These are phyloP conservation scores for Eucalyptus cloeziana DNA, from an alignment of 345 rosid genomes.

Conservation along the genomic window DNA sequence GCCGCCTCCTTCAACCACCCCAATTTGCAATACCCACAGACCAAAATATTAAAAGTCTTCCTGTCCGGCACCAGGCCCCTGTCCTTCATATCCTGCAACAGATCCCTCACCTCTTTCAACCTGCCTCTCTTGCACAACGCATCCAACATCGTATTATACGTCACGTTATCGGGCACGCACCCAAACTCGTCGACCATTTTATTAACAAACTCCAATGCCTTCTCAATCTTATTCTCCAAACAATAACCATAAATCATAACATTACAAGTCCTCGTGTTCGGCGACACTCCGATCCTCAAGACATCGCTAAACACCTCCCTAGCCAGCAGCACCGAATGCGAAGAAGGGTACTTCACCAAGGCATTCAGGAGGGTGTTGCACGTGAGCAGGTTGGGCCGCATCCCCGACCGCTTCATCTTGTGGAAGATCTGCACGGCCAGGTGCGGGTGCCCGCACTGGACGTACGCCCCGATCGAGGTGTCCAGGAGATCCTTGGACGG, in stretches of 20 bases:
- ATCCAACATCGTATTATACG: constrained; percentile 66
- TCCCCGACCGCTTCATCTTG: constrained; percentile 43
- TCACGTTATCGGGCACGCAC: constrained; percentile 45
- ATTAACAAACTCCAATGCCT: constrained; percentile 28
- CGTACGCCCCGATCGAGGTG: constrained; percentile 45
- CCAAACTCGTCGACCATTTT: constrained; percentile 58
- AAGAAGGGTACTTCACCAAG: constrained; percentile 55
- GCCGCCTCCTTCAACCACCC: constrained; percentile 71
- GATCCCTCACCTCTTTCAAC: constrained; percentile 49
- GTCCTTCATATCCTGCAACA: constrained; percentile 62
- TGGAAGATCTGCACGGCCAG: constrained; percentile 53
- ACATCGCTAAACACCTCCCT: constrained; percentile 41
- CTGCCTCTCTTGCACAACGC: constrained; percentile 66
- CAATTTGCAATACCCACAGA: constrained; percentile 61
- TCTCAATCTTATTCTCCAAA: constrained; percentile 40
- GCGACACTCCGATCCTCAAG: constrained; percentile 32
- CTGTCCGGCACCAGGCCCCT: constrained; percentile 46
- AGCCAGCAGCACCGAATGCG: constrained; percentile 33
- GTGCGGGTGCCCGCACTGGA: constrained; percentile 46
- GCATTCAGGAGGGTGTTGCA: constrained; percentile 62
- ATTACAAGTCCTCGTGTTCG: constrained; percentile 44
- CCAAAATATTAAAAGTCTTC: constrained; percentile 47
- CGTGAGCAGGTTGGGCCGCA: constrained; percentile 52
- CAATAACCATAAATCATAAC: constrained; percentile 68
- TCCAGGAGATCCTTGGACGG: constrained; percentile 48